Evolutionary conservation across 2,329 filamentous ascomycete genomes (phyloP).

Genomic region (Curvularia lunata): DNA sequence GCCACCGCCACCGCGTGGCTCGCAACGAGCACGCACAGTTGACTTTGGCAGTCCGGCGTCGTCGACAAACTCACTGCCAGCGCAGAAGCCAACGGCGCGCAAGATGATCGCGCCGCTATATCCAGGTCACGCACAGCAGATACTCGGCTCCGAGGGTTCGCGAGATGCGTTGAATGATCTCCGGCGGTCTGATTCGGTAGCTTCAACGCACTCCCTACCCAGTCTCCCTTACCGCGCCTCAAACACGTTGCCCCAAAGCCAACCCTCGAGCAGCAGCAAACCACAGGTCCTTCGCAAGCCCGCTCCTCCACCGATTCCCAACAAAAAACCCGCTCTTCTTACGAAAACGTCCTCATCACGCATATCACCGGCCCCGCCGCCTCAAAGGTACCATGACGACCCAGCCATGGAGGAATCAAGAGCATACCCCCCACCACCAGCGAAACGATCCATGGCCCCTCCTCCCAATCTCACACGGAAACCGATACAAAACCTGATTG

Average conservation of each 20-base stretch:
- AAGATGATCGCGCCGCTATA: conserved; percentile 44
- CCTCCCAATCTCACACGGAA: conserved; percentile 22
- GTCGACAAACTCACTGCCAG: conserved; percentile 26
- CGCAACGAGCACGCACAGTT: conserved; percentile 36
- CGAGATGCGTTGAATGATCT: conserved; percentile 29
- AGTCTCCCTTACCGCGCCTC: conserved; percentile 24
- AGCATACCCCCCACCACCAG: conserved; percentile 24
- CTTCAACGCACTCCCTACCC: conserved; percentile 44
- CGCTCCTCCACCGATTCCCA: conserved; percentile 42
- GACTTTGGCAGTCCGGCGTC: conserved; percentile 39
- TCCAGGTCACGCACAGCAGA: conserved; percentile 28
- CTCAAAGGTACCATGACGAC: conserved; percentile 35
- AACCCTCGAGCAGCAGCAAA: conserved; percentile 16
- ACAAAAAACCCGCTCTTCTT: conserved; percentile 43
- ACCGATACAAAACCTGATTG: conserved; percentile 29
- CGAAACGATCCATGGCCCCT: conserved; percentile 38
- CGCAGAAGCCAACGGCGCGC: conserved; percentile 31
- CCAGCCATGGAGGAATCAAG: conserved; percentile 9
- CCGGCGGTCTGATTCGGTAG: conserved; percentile 30
- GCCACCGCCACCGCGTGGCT: conserved; percentile 42
- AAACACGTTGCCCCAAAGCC: conserved; percentile 13
- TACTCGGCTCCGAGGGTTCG: conserved; percentile 30
- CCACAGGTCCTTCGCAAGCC: conserved; percentile 43
- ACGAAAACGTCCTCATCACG: conserved; percentile 18
- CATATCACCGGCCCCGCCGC: conserved; percentile 15